These are phyloP conservation scores for Erodium chrysanthum DNA, from an alignment of 441 rosid species.

Conservation along the genomic window DNA sequence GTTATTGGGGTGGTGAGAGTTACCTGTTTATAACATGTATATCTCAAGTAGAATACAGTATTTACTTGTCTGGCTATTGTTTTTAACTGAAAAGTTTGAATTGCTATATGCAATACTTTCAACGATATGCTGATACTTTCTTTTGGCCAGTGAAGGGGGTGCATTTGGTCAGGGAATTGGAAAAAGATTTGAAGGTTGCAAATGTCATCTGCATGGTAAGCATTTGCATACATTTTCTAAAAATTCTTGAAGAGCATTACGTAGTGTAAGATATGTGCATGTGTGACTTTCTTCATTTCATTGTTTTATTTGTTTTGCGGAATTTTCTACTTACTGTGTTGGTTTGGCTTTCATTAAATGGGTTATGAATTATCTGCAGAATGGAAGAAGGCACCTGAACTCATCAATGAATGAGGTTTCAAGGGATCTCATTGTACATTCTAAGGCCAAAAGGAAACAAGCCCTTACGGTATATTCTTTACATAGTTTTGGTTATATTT, in stretches of 20 bases:
- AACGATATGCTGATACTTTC: conserved; percentile 30
- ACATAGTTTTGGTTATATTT: neutral
- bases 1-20: too few species aligned
- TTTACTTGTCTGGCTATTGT: neutral
- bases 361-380: conserved; percentile 39
- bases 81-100: conserved; percentile 13
- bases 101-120: conserved; percentile 7
- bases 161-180: conserved; percentile 94
- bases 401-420: conserved; percentile 93
- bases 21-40: too few species aligned
- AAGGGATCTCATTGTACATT: conserved; percentile 90
- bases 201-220: conserved; percentile 91
- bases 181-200: conserved; percentile 92
- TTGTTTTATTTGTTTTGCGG: neutral
- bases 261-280: conserved; percentile 6
- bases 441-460: conserved; percentile 81
- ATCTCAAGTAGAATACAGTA: neutral
- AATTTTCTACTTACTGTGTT: conserved; percentile 5
- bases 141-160: conserved; percentile 98
- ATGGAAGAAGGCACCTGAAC: conserved; percentile 85
- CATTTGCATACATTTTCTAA: conserved; percentile 12
- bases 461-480: conserved; percentile 62
- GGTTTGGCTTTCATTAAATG: conserved; percentile 18
- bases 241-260: conserved; percentile 8
- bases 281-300: conserved; percentile 6